phyloP scores from a whole-genome alignment of 345 rosid species.

The Eucalyptus erythrocorys region DNA sequence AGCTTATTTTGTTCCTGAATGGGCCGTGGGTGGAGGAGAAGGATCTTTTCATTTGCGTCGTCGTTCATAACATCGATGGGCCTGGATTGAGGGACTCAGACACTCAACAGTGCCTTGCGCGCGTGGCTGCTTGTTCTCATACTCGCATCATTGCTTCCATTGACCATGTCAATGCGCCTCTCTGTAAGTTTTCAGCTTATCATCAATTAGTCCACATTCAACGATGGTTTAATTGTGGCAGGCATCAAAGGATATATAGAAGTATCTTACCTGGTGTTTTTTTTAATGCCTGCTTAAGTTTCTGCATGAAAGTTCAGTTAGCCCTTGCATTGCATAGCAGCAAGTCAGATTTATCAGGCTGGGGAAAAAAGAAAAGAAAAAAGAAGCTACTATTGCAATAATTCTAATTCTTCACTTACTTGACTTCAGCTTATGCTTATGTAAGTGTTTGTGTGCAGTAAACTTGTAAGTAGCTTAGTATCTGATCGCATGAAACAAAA shows the following conservation, averaged over 20 bases:
- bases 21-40: slow-evolving; percentile 28
- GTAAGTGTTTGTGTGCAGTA: neutral
- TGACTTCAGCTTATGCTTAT: neutral
- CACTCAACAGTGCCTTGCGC: slow-evolving; percentile 69
- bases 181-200: slow-evolving; percentile 32
- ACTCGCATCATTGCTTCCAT: slow-evolving; percentile 77
- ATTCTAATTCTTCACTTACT: neutral
- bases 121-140: slow-evolving; percentile 66
- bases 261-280: neutral
- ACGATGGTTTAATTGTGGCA: neutral
- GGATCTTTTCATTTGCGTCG: slow-evolving; percentile 50
- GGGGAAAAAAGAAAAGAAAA: neutral
- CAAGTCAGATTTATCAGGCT: neutral
- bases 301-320: neutral
- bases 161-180: slow-evolving; percentile 79
- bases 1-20: slow-evolving; percentile 51
- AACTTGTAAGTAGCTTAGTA: neutral
- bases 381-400: neutral
- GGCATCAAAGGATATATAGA: neutral
- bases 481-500: neutral
- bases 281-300: neutral
- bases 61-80: slow-evolving; percentile 85
- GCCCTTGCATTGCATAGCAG: neutral
- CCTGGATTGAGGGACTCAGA: slow-evolving; percentile 77
- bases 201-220: neutral